Evolutionary conservation across 2,329 filamentous ascomycete species (phyloP).

Genomic region (Diaporthe nobilis): DNA sequence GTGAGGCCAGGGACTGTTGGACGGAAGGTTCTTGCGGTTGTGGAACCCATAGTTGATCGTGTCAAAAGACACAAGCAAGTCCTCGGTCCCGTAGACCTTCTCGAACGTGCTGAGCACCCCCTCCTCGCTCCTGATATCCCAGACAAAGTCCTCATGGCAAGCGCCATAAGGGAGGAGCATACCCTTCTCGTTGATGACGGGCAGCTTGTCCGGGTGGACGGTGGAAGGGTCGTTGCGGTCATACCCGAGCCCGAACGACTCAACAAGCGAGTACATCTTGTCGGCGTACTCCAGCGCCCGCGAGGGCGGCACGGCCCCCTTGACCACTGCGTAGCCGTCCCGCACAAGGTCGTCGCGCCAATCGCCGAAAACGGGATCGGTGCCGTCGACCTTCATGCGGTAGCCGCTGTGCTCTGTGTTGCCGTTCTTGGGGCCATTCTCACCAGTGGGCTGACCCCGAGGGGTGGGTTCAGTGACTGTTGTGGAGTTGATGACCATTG

Average conservation of each 20-base stretch:
- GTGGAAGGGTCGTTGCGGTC: conserved; percentile 43
- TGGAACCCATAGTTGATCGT: conserved; percentile 58
- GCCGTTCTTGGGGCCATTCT: background rate
- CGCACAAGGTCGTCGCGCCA: conserved; percentile 44
- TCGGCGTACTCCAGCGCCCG: conserved; percentile 40
- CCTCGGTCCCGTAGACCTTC: conserved; percentile 60
- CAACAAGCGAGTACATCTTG: conserved; percentile 40
- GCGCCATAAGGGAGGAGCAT: conserved; percentile 63
- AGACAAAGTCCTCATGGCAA: conserved; percentile 63
- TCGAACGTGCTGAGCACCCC: conserved; percentile 62
- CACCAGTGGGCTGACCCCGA: background rate
- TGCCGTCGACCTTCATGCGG: conserved; percentile 32
- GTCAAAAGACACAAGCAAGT: conserved; percentile 65
- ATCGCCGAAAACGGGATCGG: conserved; percentile 20
- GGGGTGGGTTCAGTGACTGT: background rate
- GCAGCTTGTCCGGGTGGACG: conserved; percentile 41
- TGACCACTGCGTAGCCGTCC: conserved; percentile 48
- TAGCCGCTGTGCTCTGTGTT: background rate
- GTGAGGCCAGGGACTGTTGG: conserved; percentile 61
- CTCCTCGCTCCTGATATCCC: conserved; percentile 62
- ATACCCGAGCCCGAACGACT: conserved; percentile 39
- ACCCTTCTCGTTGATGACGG: conserved; percentile 61
- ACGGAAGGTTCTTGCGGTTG: conserved; percentile 53
- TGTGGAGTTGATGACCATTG: conserved; percentile 26
- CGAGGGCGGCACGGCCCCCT: conserved; percentile 25